Evolutionary conservation across 2,329 filamentous ascomycete species (phyloP), one percentile per base, ranked within the genome.

Genomic region (Xylaria digitata): DNA sequence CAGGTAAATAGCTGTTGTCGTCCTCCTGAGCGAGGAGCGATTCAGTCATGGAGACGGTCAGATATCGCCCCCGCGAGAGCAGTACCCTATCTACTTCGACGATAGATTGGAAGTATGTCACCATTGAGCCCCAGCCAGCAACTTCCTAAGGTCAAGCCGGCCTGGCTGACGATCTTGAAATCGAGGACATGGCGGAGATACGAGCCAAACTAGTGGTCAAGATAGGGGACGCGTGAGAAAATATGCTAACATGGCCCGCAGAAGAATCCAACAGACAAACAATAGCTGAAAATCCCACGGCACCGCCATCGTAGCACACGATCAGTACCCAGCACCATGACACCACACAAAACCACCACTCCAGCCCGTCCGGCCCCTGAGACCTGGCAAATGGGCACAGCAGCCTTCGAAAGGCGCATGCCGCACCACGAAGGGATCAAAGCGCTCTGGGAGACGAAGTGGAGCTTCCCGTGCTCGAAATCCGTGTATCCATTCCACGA

Each of bases 401-500:
- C 79, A 69, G 79, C 79, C 48, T 84, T 82, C 73, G 78, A 82
- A 73, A 72, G 66, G 15, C 76, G 75, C 67, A 84, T 84, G 82
- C 83, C 87, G 21, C 88, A 90, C 74, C 86, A 89, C 71, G 81
- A 83, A 40, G 85, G 85, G 26, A 88, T 90, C 71, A 81, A 85
- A 74, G 84, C 84, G 9, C 80, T 92, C 32, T 94, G 92, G 91
- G 89, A 92, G 79, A 91, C 88, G 6, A 92, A 92, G 78, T 94
- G 91, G 91, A 89, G 89, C 78, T 82, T 85, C 71, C 89, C 89
- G 5, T 88, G 86, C 76, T 78, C 78, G 42, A 89, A 88, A 79
- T 84, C 87, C 63, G 83, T 93, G 8, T 91, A 92, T 72, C 89
- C 90, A 0, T 94, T 94, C 82, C 91, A 93, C 81, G 91, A 93